Percentiles rank a stretch among this genome's conserved stretches.
Conservation (phyloP, 768 basidiomycete species). For the Neoboletus magnificus region DNA sequence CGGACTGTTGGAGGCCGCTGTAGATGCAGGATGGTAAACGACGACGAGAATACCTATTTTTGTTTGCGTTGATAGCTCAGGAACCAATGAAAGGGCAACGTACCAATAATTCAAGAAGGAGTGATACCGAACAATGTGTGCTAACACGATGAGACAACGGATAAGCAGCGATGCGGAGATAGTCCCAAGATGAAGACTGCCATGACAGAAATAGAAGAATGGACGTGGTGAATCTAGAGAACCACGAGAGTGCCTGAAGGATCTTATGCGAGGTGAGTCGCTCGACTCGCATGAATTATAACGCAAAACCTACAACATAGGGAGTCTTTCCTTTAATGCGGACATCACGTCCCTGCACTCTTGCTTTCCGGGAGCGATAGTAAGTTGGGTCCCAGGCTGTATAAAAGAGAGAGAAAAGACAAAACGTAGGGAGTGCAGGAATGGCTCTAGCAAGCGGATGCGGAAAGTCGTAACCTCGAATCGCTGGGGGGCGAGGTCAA, state of each 20-base stretch:
- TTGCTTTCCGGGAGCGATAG: slow-evolving; percentile 51
- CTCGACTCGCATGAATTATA: background rate
- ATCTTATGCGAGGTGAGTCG: slow-evolving; percentile 37
- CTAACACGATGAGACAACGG: slow-evolving; percentile 36
- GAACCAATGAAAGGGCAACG: slow-evolving; percentile 22
- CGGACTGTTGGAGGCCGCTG: slow-evolving; percentile 70
- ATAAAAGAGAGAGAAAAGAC: slow-evolving; percentile 67
- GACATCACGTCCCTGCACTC: slow-evolving; percentile 68
- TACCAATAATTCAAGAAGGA: slow-evolving; percentile 57
- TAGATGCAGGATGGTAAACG: slow-evolving; percentile 54
- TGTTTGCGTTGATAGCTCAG: background rate
- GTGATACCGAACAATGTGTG: slow-evolving; percentile 46
- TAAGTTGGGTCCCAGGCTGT: slow-evolving; percentile 88
- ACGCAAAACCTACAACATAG: slow-evolving; percentile 53
- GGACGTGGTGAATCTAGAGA: slow-evolving; percentile 50
- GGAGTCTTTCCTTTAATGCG: slow-evolving; percentile 59
- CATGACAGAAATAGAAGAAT: slow-evolving; percentile 42
- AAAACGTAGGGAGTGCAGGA: slow-evolving; percentile 48
- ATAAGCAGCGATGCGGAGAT: slow-evolving; percentile 34
- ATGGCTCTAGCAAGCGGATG: slow-evolving; percentile 19
- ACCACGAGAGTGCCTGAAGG: slow-evolving; percentile 60
- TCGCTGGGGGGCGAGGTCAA: slow-evolving; percentile 15
- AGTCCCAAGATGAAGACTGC: slow-evolving; percentile 40
- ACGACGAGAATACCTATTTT: slow-evolving; percentile 48
- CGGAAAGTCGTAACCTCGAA: slow-evolving; percentile 22